Evolutionary conservation across 2,329 filamentous ascomycete species (phyloP).

Genomic region (Cephalotrichum gorgonifer): DNA sequence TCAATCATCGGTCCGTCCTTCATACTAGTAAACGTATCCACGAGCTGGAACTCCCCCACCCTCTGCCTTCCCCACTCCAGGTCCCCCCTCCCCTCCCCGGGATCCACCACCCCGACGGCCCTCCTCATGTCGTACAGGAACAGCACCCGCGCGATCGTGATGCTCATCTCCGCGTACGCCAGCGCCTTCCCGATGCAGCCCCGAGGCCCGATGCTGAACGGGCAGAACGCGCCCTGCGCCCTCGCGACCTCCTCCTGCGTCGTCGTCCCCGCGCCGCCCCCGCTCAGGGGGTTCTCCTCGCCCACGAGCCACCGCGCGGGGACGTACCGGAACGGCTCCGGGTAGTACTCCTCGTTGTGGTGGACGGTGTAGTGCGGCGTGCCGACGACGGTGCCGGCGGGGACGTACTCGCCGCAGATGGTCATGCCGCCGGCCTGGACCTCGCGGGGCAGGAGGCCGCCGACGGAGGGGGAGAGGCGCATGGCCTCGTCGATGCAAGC

Average conservation of each 20-base stretch:
- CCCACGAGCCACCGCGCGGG: slow-evolving; percentile 57
- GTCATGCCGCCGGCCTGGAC: slow-evolving; percentile 43
- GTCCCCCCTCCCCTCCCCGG: slow-evolving; percentile 38
- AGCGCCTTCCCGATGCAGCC: slow-evolving; percentile 65
- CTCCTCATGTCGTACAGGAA: slow-evolving; percentile 50
- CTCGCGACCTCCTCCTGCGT: slow-evolving; percentile 39
- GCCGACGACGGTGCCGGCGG: slow-evolving; percentile 51
- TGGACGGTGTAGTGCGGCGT: slow-evolving; percentile 60
- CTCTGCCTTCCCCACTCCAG: slow-evolving; percentile 45
- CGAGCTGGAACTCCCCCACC: slow-evolving; percentile 54
- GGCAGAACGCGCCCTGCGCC: slow-evolving; percentile 62
- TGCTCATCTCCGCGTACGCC: slow-evolving; percentile 57
- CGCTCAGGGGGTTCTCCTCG: slow-evolving; percentile 23
- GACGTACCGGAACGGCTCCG: slow-evolving; percentile 44
- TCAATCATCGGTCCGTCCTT: slow-evolving; percentile 64
- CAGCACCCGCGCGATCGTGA: slow-evolving; percentile 50
- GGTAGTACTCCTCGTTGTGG: slow-evolving; percentile 54
- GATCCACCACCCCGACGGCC: slow-evolving; percentile 36
- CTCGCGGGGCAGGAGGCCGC: slow-evolving; percentile 49
- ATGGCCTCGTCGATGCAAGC: slow-evolving; percentile 57
- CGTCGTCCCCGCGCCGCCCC: slow-evolving; percentile 23
- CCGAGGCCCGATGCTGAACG: slow-evolving; percentile 59
- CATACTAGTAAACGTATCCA: slow-evolving; percentile 62
- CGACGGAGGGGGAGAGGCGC: slow-evolving; percentile 51
- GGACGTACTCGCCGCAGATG: slow-evolving; percentile 43